Base-by-base conservation (phyloP, 305 asterid species). In the Ajuga reptans region DNA sequence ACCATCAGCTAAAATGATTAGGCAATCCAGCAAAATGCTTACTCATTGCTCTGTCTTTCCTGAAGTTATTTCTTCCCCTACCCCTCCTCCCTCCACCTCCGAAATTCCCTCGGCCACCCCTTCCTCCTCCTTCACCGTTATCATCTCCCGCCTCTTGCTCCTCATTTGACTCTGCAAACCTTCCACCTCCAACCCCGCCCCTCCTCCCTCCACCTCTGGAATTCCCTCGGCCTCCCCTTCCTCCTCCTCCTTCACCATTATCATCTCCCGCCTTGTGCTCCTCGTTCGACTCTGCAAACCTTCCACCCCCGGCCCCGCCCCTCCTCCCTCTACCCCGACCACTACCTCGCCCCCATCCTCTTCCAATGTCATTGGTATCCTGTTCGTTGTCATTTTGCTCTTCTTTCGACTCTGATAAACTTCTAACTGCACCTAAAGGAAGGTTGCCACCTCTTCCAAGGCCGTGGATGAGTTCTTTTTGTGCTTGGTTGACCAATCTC, bases 401-500 rank as follows among this genome's bases (percentile, higher is more conserved):
- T 10, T 80, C 80, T 1, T 62, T 75, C 12, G 76, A 36, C 51
- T 89, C 89, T 0, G 65, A 29, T 60, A 83, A 57, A 79, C 72
- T 79, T 70, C 64, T 72, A 70, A 77, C 86, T n/a, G 91, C 90
- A 52, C 92, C 95, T 58, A 87, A 41, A 51, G 99, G 92, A 21
- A 86, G 46, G 77, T 93, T 93, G 54, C 99, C 99, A 42, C 97
- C 99, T 42, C 76, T 84, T 37, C 99, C 99, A 41, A 93, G 93
- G 46, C 99, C 99, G 50, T 90, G 87, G 39, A 93, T 78, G 0
- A 66, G 80, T 54, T 86, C 97, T 76, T 74, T 87, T 64, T 91
- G 97, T 5, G 86, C 79, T 75, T 73, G 85, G 78, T 81, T 89
- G 31, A 93, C 80, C 76, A 93, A 14, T 43, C 69, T 71, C 6